These are phyloP conservation scores for Nemophila menziesii DNA, from an alignment of 257 asterid genomes.

Conservation along the genomic window DNA sequence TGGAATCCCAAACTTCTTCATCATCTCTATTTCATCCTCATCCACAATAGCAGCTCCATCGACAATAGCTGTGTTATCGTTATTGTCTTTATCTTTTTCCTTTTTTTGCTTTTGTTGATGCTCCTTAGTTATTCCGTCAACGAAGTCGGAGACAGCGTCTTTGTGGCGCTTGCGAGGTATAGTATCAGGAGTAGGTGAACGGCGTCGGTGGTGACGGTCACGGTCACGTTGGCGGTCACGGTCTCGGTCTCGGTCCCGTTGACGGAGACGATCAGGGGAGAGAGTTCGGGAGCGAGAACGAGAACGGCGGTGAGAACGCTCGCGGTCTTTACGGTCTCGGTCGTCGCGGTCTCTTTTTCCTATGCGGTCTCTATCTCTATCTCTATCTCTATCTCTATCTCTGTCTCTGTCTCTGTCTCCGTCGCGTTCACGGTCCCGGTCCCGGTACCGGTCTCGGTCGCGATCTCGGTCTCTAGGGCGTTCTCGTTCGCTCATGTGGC, in stretches of 20 bases:
- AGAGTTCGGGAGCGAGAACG: not conserved
- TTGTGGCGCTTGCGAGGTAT: conserved; percentile 66
- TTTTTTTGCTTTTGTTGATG: conserved; percentile 25
- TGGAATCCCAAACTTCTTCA: conserved; percentile 91
- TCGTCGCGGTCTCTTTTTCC: not conserved
- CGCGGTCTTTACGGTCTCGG: not conserved
- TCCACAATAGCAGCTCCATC: conserved; percentile 35
- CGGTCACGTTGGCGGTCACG: conserved; percentile 2
- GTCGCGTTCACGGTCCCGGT: not conserved
- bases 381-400: not conserved
- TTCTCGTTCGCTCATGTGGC: not conserved
- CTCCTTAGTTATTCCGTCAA: conserved; percentile 33
- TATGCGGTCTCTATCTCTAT: not conserved
- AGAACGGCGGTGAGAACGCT: not conserved
- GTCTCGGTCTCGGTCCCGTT: not conserved
- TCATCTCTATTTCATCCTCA: conserved; percentile 87
- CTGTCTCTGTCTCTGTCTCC: not conserved
- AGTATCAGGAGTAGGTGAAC: conserved; percentile 38
- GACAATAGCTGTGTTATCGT: conserved; percentile 17
- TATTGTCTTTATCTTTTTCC: not conserved
- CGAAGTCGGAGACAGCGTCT: conserved; percentile 20
- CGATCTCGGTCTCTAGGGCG: not conserved
- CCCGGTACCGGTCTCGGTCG: not conserved
- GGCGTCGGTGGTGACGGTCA: conserved; percentile 46
- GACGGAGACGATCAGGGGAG: not conserved